Base-by-base conservation (phyloP, 768 basidiomycete genomes). In the Suillus sp. region DNA sequence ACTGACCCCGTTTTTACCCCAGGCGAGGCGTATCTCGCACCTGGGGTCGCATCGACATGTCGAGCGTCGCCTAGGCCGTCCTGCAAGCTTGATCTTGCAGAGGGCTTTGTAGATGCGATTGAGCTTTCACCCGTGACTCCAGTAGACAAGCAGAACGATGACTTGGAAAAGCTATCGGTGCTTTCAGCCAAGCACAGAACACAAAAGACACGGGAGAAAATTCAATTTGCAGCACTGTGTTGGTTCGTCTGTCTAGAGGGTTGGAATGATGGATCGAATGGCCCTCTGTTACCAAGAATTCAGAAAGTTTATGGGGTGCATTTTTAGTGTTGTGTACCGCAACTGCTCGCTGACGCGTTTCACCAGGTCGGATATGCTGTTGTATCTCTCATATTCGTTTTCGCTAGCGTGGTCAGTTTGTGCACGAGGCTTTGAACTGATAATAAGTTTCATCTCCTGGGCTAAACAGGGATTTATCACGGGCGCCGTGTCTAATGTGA, bases 401-500 rank as follows among this genome's bases (percentile, higher is more conserved):
- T 77, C 61, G 72, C 76, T n/a, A 80, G 77, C 61, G 59, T 71
- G 11, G 81, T 78, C 51, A 27, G 78, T 75, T 30, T 43, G 47
- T 2, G 34, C 47, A 55, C 14, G 3, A 40, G 18, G 40, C 25
- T 40, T 18, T 25, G 10, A 0, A 13, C 56, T 6, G 38, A 38
- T 40, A 20, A 10, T 40, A 5, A 27, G 30, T 38, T 25, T 57
- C 0, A 55, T 37, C 16, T 1, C 38, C 9, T 56, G 18, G 25
- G 18, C 25, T 25, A 27, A 38, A 37, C 18, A 81, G 78, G 79
- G 84, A 0, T 84, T 81, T 62, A 61, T 86, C 8, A 62, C 68
- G 16, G 83, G 79, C 4, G 83, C 83, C 7, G 62, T 78, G 2
- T 72, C 75, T 45, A 86, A 86, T 60, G 76, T 87, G n/a, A 73